Evolutionary conservation across 768 basidiomycete genomes (phyloP), one percentile per base, ranked within the genome.

Genomic region (Coprinellus aureogranulatus): DNA sequence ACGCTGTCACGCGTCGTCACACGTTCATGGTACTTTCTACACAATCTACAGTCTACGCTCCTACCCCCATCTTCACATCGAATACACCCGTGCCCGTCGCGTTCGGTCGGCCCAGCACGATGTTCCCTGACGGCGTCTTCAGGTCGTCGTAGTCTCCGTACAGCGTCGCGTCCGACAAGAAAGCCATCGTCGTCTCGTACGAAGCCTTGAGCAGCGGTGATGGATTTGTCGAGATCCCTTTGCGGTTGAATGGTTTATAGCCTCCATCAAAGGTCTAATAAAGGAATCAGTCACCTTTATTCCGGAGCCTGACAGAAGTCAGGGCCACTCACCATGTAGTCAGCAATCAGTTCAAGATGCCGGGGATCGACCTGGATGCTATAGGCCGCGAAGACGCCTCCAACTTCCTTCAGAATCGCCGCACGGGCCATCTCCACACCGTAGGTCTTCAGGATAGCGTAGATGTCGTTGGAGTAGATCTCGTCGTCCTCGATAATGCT

Each of bases 141-240:
- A 98, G 77, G 67, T 94, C 89, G 69, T 98, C 96, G 73, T 92
- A 98, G 75, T 98, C 97, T 25, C 97, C 97, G 68, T 88, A 86
- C 47, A 99, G 76, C 0, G 94, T 92, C 20, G 97, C 96, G 58
- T 99, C 93, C 3, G 95, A 91, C 63, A 99, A 72, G 80, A 99
- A 97, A 1, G 88, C 80, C 1, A 89, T 91, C 0, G 96, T 98
- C 3, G 95, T 98, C 74, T 98, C 97, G 73, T 92, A 99, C 9
- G 94, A 97, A 1, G 97, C 97, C 72, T 98, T 98, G 54, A 98
- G 84, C 40, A 98, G 81, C 8, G 96, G 94, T n/a, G 95, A 98
- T 25, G 94, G 86, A 72, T 92, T 94, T 45, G 88, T 85, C 23
- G 92, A 88, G 57, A 99, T 90, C 53, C 97, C 97, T 61, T 89